Evolutionary conservation across 78 protist genomes (phyloP).

Genomic region (Monocercomonoides exilis): DNA sequence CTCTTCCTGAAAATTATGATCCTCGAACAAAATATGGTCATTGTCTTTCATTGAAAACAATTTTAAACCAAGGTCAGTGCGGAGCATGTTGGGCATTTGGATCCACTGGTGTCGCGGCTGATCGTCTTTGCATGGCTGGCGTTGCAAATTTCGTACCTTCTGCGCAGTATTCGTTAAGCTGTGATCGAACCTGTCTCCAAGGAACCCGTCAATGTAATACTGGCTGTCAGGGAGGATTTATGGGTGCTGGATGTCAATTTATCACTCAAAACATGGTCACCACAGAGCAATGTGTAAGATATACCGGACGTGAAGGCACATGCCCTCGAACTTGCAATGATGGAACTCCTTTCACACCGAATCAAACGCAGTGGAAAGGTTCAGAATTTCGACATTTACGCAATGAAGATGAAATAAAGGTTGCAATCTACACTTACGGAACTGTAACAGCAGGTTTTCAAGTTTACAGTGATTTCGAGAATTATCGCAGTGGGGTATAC

Average conservation of each 20-base stretch:
- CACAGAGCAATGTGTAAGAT: conserved; percentile 15
- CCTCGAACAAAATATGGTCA: conserved; percentile 11
- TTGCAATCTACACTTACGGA: not conserved
- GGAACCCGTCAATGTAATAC: not conserved
- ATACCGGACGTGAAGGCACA: not conserved
- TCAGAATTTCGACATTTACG: not conserved
- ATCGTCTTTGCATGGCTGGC: not conserved
- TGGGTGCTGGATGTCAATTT: conserved; percentile 23
- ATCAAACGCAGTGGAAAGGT: not conserved
- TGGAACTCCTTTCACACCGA: not conserved
- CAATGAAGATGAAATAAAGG: not conserved
- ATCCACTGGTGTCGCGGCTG: conserved; percentile 4
- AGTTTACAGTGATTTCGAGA: not conserved
- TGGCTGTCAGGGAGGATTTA: conserved; percentile 30
- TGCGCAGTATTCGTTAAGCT: conserved; percentile 26
- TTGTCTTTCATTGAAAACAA: not conserved
- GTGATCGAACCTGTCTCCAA: conserved; percentile 11
- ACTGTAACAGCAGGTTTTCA: not conserved
- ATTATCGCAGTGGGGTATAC: conserved; percentile 27
- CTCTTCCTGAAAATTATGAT: not conserved
- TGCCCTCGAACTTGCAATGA: conserved; percentile 15
- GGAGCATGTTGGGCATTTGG: conserved; percentile 51
- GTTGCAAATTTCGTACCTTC: conserved; percentile 20
- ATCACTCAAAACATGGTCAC: not conserved
- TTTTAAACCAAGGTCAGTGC: conserved; percentile 42